A percentile compares a stretch with the other conserved stretches of the same genome.
Conservation (phyloP, 352 stramenopile genomes). For the Plasmopara viticola region DNA sequence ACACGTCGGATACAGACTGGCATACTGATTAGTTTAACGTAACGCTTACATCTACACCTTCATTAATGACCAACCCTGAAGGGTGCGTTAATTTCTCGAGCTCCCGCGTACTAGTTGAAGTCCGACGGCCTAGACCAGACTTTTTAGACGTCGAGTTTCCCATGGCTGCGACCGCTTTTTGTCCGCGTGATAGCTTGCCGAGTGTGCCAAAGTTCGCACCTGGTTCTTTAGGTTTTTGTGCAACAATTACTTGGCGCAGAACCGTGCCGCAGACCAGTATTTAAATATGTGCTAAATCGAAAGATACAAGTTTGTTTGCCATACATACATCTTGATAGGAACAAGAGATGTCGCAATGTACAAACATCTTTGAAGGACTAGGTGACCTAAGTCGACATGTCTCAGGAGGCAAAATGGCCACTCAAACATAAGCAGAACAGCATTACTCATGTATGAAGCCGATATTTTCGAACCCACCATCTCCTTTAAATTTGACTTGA, state of each 20-base stretch:
- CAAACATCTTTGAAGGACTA: no score
- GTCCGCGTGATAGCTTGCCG: conserved; percentile 9
- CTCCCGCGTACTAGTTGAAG: conserved; percentile 38
- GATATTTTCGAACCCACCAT: no score
- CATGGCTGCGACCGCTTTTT: conserved; percentile 26
- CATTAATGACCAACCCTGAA: conserved; percentile 36
- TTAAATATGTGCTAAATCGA: background rate
- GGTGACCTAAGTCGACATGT: no score
- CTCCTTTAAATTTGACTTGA: no score
- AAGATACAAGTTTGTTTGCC: background rate
- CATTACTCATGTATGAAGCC: no score
- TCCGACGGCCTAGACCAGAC: conserved; percentile 8
- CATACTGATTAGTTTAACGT: background rate
- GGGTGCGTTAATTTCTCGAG: conserved; percentile 63
- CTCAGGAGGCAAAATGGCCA: no score
- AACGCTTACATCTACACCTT: background rate
- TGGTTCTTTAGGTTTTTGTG: conserved; percentile 1
- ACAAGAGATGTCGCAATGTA: no score
- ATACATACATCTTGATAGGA: background rate
- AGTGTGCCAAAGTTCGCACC: conserved; percentile 13
- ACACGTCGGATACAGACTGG: conserved; percentile 69
- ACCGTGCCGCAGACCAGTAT: background rate
- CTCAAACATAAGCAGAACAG: no score
- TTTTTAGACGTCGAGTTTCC: conserved; percentile 61
- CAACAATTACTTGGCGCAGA: conserved; percentile 2